Percentiles rank a stretch among this genome's conserved stretches.
Evolutionary conservation across 2,329 filamentous ascomycete genomes (phyloP).

Genomic region (Diaporthe capsici): DNA sequence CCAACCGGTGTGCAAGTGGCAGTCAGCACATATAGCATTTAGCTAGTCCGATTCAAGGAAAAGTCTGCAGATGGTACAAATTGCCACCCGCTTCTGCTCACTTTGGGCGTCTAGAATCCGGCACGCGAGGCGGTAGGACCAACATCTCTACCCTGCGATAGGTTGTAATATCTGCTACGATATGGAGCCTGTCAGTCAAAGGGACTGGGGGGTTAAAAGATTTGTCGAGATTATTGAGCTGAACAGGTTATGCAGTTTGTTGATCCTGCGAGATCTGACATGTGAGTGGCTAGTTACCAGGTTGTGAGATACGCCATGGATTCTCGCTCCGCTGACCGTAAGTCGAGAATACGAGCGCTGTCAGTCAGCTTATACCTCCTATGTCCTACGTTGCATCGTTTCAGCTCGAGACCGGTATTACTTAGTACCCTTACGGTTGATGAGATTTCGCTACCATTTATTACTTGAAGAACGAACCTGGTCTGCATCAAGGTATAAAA

Average conservation of each 20-base stretch:
- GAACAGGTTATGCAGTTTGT: background rate
- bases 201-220: background rate
- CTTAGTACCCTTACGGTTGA: too few species aligned
- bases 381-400: background rate
- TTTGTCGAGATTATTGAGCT: background rate
- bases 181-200: background rate
- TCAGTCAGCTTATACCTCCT: slow-evolving; percentile 7
- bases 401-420: background rate
- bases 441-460: background rate
- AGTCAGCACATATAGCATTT: too few species aligned
- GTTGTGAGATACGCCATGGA: background rate
- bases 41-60: too few species aligned
- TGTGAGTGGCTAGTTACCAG: background rate
- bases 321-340: background rate
- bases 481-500: slow-evolving; percentile 1
- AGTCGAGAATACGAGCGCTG: background rate
- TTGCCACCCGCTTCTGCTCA: too few species aligned
- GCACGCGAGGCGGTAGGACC: background rate
- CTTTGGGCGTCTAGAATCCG: too few species aligned
- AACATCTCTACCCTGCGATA: too few species aligned
- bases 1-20: too few species aligned
- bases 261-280: background rate
- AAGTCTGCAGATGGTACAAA: too few species aligned
- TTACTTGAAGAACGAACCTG: background rate
- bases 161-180: rapidly evolving